These are phyloP conservation scores for Jasminum sambac DNA, from an alignment of 257 asterid species.

Conservation along the genomic window DNA sequence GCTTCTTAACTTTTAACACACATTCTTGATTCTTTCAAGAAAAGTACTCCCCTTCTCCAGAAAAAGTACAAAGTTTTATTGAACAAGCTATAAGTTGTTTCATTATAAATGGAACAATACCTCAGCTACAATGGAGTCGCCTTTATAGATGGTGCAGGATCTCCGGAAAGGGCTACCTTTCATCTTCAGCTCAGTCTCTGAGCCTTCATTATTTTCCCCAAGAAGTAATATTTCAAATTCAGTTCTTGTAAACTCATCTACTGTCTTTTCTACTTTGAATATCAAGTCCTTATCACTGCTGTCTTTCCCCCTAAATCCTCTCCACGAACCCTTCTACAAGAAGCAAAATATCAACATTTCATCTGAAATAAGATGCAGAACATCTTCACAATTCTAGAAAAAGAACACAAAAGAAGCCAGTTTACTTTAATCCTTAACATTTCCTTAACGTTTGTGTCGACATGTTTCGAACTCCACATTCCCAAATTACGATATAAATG, in stretches of 20 bases:
- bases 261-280: constrained; percentile 53
- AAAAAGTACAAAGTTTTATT: too few relatives aligned
- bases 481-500: background rate
- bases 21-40: too few relatives aligned
- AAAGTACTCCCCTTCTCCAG: too few relatives aligned
- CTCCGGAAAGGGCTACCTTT: constrained; percentile 80
- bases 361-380: constrained; percentile 2
- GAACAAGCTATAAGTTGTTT: too few relatives aligned
- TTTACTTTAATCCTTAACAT: constrained; percentile 2
- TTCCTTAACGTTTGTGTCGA: background rate
- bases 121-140: constrained; percentile 74
- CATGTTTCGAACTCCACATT: background rate
- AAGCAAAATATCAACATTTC: constrained; percentile 14
- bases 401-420: background rate
- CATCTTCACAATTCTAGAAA: background rate
- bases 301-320: constrained; percentile 52
- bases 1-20: too few relatives aligned
- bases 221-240: constrained; percentile 59
- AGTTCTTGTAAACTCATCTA: constrained; percentile 41
- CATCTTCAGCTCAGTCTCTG: constrained; percentile 64
- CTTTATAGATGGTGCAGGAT: constrained; percentile 84
- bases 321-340: constrained; percentile 69
- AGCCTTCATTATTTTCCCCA: constrained; percentile 40
- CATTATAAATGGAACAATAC: constrained; percentile 32
- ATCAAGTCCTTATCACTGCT: constrained; percentile 40